Base-by-base conservation (phyloP, 192 early-diverging fungal species). In the Coemansia sp. region DNA sequence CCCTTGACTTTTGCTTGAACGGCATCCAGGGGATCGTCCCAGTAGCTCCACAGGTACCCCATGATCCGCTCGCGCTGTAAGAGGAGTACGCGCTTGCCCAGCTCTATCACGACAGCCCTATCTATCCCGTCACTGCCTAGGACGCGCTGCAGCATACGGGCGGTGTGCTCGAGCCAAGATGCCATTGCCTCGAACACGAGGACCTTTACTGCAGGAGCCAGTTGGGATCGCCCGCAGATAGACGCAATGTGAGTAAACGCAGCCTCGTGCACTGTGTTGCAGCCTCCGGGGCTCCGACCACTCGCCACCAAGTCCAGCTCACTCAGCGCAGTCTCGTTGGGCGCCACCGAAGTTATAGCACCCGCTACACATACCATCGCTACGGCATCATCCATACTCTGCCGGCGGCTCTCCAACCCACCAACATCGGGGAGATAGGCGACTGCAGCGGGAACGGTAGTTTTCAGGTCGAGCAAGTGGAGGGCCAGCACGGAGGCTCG, bases 1-100 rank as follows among this genome's bases (percentile, higher is more conserved):
- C 71, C 76, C 35, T 76, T 80, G 23, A 87, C 83, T 63, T 90
- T 92, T 61, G 87, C 84, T 64, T 93, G 92, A 14, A 93, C 86
- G 3, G 90, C 81, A 43, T 95, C 92, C 7, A 93, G 73, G 6
- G 91, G 92, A 69, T 95, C 94, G 62, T 95, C 93, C 92, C 94
- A 95, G 62, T 89, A 86, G 62, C 89, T 86, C 71, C 87, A 88
- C 41, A 94, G 85, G 63, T 91, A 90, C 6, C 82, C 87, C 61
- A 93, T 86, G 23, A 92, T 72, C 23, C 75, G 70, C 39, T 91
- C 86, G 58, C 71, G 75, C 52, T 82, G 79, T 34, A 77, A 38
- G n/a, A 64, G 42, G 43, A 82, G 66, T n/a, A 82, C 68, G 41
- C 79, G 70, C 62, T 73, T 68, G 14, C 79, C 74, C 1, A 82